Conservation (phyloP, 805 yeast species). For the Candida yuanshanica region DNA sequence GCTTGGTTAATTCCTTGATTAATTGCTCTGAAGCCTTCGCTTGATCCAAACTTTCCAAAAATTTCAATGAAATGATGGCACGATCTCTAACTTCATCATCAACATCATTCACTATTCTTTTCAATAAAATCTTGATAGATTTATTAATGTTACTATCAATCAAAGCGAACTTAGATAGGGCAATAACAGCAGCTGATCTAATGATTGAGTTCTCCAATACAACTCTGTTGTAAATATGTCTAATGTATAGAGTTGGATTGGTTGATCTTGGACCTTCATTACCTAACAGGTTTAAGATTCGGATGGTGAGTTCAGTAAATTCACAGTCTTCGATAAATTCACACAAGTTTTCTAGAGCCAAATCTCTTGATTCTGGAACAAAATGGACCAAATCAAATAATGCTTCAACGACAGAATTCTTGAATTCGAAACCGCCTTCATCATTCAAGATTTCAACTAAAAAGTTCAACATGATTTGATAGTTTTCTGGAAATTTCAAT, state of each 20-base stretch:
- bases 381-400: slow-evolving; percentile 85
- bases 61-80: slow-evolving; percentile 78
- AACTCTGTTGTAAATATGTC: slow-evolving; percentile 95
- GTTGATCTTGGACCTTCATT: slow-evolving; percentile 87
- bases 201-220: slow-evolving; percentile 93
- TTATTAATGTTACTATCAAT: slow-evolving; percentile 58
- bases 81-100: slow-evolving; percentile 99
- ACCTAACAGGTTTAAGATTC: slow-evolving; percentile 87
- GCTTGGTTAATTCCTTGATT: slow-evolving; percentile 52
- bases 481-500: slow-evolving; percentile 87
- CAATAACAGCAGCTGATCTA: slow-evolving; percentile 91
- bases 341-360: slow-evolving; percentile 83
- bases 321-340: slow-evolving; percentile 99
- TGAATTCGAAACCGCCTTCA: slow-evolving; percentile 84
- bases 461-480: slow-evolving; percentile 74
- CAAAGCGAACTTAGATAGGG: slow-evolving; percentile 85
- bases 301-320: slow-evolving; percentile 87
- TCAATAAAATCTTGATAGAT: slow-evolving; percentile 69
- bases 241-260: slow-evolving; percentile 84
- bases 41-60: slow-evolving; percentile 38
- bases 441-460: slow-evolving; percentile 80
- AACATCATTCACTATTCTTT: slow-evolving; percentile 78
- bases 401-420: slow-evolving; percentile 86
- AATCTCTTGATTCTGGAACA: slow-evolving; percentile 76
- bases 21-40: slow-evolving; percentile 28